phyloP scores from a whole-genome alignment of 1,139 yeast species.

The Candida dubliniensis region DNA sequence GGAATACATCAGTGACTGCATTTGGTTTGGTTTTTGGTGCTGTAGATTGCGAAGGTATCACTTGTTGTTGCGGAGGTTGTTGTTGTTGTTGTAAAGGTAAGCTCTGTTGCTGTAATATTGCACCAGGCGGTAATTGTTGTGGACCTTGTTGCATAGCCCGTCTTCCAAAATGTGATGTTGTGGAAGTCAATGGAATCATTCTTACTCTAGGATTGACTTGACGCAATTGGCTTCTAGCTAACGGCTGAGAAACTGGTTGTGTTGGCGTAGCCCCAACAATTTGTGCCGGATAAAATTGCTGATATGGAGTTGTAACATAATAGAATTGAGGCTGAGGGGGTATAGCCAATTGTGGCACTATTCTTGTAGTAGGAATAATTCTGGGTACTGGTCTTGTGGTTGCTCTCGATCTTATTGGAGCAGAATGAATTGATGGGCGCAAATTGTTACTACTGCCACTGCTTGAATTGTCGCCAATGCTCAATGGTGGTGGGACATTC shows the following conservation, averaged over 20 bases:
- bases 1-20: conserved; percentile 49
- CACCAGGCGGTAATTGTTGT: conserved; percentile 4
- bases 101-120: conserved; percentile 1
- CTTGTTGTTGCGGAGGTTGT: conserved; percentile 3
- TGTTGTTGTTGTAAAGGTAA: not conserved
- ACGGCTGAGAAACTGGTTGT: conserved; percentile 1
- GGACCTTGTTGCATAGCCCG: conserved; percentile 1
- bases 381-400: conserved; percentile 8
- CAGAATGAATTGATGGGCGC: conserved; percentile 43
- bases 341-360: conserved; percentile 2
- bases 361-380: not conserved
- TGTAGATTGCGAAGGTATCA: not conserved
- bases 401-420: conserved; percentile 35
- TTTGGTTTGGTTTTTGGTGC: conserved; percentile 4
- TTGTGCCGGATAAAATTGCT: conserved; percentile 8
- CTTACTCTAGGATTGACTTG: conserved; percentile 9
- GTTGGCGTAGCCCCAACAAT: not conserved
- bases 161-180: conserved; percentile 10
- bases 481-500: conserved; percentile 48
- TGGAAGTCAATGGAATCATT: conserved; percentile 12
- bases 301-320: conserved; percentile 6
- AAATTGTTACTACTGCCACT: conserved; percentile 5
- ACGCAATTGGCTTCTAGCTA: conserved; percentile 4
- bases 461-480: conserved; percentile 16
- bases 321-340: conserved; percentile 8